A percentile compares a stretch with the other conserved stretches of the same genome.
These are phyloP conservation scores for Fomitiporia mediterranea DNA, from an alignment of 1,284 basidiomycete genomes.

Conservation along the genomic window DNA sequence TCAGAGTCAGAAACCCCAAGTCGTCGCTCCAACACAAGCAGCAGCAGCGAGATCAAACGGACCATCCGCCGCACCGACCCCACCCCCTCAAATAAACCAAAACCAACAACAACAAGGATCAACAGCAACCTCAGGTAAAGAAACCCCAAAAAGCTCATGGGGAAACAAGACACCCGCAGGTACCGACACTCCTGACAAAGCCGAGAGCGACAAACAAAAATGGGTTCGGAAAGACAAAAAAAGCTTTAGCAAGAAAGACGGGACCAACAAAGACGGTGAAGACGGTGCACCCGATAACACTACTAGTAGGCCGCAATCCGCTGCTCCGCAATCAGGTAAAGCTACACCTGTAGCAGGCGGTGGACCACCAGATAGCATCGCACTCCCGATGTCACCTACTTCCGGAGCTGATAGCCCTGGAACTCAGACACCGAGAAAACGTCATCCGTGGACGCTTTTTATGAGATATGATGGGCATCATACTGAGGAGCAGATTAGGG, in stretches of 20 bases:
- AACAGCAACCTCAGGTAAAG: constrained; percentile 27
- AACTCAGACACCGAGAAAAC: constrained; percentile 56
- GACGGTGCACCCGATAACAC: constrained; percentile 29
- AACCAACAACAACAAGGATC: constrained; percentile 30
- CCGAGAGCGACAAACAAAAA: constrained; percentile 39
- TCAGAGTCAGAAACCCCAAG: too few relatives aligned
- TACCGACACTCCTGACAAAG: constrained; percentile 38
- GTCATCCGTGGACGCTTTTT: constrained; percentile 83
- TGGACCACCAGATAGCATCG: constrained; percentile 26
- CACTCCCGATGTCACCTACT: constrained; percentile 42
- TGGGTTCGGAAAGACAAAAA: constrained; percentile 50
- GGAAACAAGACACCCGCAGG: constrained; percentile 26
- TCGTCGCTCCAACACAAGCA: constrained; percentile 35
- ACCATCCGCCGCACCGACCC: constrained; percentile 30
- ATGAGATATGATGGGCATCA: constrained; percentile 61
- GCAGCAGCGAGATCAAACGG: constrained; percentile 31
- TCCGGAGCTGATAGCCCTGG: constrained; percentile 57
- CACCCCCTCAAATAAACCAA: constrained; percentile 29
- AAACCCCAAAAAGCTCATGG: constrained; percentile 27
- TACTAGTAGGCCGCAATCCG: constrained; percentile 21
- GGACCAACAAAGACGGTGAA: constrained; percentile 33
- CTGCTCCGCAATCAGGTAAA: constrained; percentile 37
- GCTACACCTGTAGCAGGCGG: constrained; percentile 35
- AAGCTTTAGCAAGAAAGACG: constrained; percentile 41
- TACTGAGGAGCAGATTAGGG: constrained; percentile 65